A percentile compares a stretch with the other conserved stretches of the same genome.
Evolutionary conservation across 2,329 filamentous ascomycete species (phyloP).

Genomic region (Trichoderma gracile): DNA sequence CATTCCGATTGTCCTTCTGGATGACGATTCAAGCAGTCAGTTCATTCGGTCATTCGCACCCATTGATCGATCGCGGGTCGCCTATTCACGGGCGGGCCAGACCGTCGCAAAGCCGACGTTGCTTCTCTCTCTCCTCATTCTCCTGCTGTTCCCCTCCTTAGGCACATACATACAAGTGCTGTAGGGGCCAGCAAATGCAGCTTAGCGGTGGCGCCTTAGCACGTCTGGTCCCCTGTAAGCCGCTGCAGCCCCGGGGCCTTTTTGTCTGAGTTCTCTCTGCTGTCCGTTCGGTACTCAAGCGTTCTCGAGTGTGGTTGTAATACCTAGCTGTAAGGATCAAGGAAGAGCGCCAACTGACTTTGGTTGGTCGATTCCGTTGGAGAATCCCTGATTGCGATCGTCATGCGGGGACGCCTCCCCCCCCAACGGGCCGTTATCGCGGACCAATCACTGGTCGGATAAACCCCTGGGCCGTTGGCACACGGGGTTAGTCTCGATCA

Average conservation of each 20-base stretch:
- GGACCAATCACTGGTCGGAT: constrained; percentile 15
- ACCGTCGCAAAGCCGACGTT: not conserved
- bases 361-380: constrained; percentile 8
- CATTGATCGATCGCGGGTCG: not conserved
- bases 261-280: not conserved
- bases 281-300: too few relatives aligned
- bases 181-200: not conserved
- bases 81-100: not conserved
- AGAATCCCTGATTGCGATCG: constrained; percentile 23
- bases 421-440: constrained; percentile 16
- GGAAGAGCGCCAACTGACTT: too few relatives aligned
- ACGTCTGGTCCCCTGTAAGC: not conserved
- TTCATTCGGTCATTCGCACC: not conserved
- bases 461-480: constrained; percentile 6
- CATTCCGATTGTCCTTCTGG: too few relatives aligned
- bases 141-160: not conserved
- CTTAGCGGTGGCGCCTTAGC: not conserved
- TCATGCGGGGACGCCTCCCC: constrained; percentile 22
- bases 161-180: too few relatives aligned
- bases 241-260: constrained; percentile 12
- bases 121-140: not conserved
- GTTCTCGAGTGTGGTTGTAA: not conserved
- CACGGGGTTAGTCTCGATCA: constrained; percentile 11
- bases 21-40: not conserved
- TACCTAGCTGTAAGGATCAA: not conserved